These are phyloP conservation scores for Ceratopteris richardii DNA, from an alignment of 75 land plant genomes.

Conservation along the genomic window DNA sequence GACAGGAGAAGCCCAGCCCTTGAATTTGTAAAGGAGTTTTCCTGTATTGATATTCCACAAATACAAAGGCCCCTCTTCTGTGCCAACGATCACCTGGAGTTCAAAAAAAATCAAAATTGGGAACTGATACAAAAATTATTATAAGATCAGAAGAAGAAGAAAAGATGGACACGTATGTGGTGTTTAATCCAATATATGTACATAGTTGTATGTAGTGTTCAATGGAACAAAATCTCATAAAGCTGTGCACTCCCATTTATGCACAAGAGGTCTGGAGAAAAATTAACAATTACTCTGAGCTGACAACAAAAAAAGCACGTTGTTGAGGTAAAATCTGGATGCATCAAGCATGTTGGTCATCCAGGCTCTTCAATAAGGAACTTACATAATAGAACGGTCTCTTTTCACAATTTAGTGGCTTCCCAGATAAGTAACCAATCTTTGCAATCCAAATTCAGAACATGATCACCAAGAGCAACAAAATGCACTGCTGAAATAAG, in stretches of 20 bases:
- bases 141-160: not conserved
- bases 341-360: conserved; percentile 79
- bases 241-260: too few relatives aligned
- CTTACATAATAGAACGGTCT: conserved; percentile 42
- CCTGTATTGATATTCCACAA: conserved; percentile 85
- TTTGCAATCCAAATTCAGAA: conserved; percentile 57
- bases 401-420: conserved; percentile 30
- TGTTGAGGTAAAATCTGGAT: conserved; percentile 96
- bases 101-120: not conserved
- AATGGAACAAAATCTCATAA: too few relatives aligned
- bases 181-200: too few relatives aligned
- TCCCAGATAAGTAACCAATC: conserved; percentile 74
- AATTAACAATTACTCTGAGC: too few relatives aligned
- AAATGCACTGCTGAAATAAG: conserved; percentile 15
- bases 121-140: not conserved
- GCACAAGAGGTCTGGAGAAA: too few relatives aligned
- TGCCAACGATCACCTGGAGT: conserved; percentile 76
- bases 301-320: conserved; percentile 49
- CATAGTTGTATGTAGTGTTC: too few relatives aligned
- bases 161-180: not conserved
- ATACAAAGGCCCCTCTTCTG: conserved; percentile 73
- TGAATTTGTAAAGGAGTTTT: conserved; percentile 71
- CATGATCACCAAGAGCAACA: conserved; percentile 65
- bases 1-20: conserved; percentile 78
- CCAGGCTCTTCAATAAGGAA: conserved; percentile 47